Evolutionary conservation across 2,329 filamentous ascomycete species (phyloP), one percentile per base, ranked within the genome.

Genomic region (Grosmannia penicillata): DNA sequence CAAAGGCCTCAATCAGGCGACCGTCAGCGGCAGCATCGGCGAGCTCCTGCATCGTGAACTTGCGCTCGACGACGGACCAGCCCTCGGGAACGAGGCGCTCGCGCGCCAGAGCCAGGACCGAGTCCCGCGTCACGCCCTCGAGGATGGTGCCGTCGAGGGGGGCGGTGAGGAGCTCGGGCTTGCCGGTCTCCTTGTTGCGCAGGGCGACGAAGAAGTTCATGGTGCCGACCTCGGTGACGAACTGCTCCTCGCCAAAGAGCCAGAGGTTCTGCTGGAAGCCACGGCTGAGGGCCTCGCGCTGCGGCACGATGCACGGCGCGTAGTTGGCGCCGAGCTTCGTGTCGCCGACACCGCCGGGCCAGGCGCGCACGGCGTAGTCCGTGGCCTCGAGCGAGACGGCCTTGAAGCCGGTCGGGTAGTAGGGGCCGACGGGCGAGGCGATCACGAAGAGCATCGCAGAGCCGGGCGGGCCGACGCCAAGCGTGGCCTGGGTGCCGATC

Each of bases 281-380:
- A 40, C 86, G 76, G 58, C 78, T 82, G 33, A 86, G 85, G 30
- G 91, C 91, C 61, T 94, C 75, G 52, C 91, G 74, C 63, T 98
- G 91, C 15, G 91, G 91, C n/a, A 96, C 68, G 52, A 98, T 89
- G 66, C 91, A 96, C 6, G 91, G 91, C n/a, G 91, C 91, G 59
- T 98, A 98, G 72, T 98, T 98, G 53, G 89, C 91, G 45, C 91
- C 91, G 25, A 98, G 77, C 68, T 98, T 98, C 75, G 91, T 93
- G 67, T 96, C 86, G 51, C 91, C 91, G 24, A 95, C 89, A 56
- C 91, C 91, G 43, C 91, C 91, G 33, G 91, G 91, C 91, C 91
- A 98, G 41, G 91, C 91, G 48, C 91, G 85, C 45, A 95, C 86
- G 39, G 89, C 89, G 59, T 95, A 94, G 63, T 93, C 82, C 38